Evolutionary conservation across 345 rosid species (phyloP), one percentile per base, ranked within the genome.

Genomic region (Eucalyptus marginata): DNA sequence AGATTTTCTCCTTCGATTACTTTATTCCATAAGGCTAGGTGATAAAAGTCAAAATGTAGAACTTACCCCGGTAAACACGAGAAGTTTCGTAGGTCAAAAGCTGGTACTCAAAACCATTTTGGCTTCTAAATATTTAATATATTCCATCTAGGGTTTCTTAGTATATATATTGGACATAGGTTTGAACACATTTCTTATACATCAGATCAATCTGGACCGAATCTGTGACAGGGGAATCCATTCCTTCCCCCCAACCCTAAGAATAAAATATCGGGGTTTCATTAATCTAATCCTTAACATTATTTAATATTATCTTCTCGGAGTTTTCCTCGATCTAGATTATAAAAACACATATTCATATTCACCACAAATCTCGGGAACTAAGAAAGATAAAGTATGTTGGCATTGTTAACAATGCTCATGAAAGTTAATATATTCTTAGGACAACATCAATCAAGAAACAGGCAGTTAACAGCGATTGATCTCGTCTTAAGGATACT

Each of bases 21-120:
- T 64, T 64, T n/a, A 0, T 64, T 64, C 36, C 18, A 64, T 0
- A n/a, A 11, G 0, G 31, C 33, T 62, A 16, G 8, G 71, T 29
- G 16, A 6, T 13, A 29, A 62, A 62, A 29, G 71, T 62, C 71
- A 62, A 62, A 62, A 13, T 58, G 13, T 58, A 4, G n/a, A 27
- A 27, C 0, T 58, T 58, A 58, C 64, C 29, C 64, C n/a, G 64
- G 14, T 58, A 24, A 58, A 58, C 64, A 25, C 31, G 68, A 59
- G 33, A 0, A 59, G 76, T 14, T 64, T 64, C 4, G 40, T 2
- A 31, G 36, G 40, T 64, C 36, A 64, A 64, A 64, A 29, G 76
- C 76, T 64, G 11, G 76, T 64, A 64, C 3, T n/a, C 83, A 76
- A 76, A 76, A 36, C 83, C 47, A 76, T 76, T 76, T 76, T 76